Base-by-base conservation (phyloP, 108 stramenopile genomes). In the Thalassiosira profunda region DNA sequence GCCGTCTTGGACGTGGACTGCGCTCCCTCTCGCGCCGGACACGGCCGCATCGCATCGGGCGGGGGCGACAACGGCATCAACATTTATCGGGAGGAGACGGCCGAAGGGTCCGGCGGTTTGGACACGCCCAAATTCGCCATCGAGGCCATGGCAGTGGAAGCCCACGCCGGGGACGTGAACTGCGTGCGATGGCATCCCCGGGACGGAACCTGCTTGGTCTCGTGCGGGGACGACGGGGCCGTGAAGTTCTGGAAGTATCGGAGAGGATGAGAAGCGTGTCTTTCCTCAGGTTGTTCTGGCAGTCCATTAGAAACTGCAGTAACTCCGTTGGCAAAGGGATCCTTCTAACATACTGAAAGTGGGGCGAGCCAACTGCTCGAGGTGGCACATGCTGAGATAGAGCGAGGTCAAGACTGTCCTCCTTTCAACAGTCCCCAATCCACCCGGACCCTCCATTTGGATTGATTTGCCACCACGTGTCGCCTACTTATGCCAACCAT, bases 121-220 rank as follows among this genome's bases (percentile, higher is more conserved):
- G 89, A 90, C 47, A 66, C 79, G 43, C 90, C 89, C 28, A 72
- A 83, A 54, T 92, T 90, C 79, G 38, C 76, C 15, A 21, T 87
- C 7, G 96, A 84, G 42, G 80, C 59, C 4, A 46, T 69, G 10
- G 58, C 58, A 41, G 53, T 72, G 0, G 53, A 58, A 25, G 88
- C 84, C 0, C 96, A 97, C 61, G 89, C 74, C 8, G 89, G 87
- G 7, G 98, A 99, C 73, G 91, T 98, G 35, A 99, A 99, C 81
- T 95, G 95, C 60, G 97, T 98, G 4, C 61, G 85, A 38, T 99
- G 98, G 98, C 93, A 91, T 72, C 98, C 98, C 5, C 53, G 25
- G 37, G 90, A 89, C 62, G 86, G 92, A 6, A 89, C 63, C 8
- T 33, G 89, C 10, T 67, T 97, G 26, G 85, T 84, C 4, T 87